A percentile compares a stretch with the other conserved stretches of the same genome.
Evolutionary conservation across 1,284 basidiomycete genomes (phyloP).

Genomic region (Sanghuangporus sanghuang): DNA sequence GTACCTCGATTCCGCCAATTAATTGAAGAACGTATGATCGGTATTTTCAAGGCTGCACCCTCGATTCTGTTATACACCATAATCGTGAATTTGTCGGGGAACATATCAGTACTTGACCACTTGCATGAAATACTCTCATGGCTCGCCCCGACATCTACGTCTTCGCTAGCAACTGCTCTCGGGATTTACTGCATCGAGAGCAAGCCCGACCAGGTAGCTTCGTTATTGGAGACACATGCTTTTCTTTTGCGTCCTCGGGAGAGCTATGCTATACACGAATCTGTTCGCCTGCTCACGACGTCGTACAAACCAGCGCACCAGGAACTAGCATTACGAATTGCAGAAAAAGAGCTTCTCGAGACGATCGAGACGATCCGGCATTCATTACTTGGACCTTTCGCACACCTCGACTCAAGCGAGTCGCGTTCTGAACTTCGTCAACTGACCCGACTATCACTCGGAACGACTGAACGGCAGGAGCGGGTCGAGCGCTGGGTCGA

Average conservation of each 20-base stretch:
- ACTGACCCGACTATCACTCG: constrained; percentile 39
- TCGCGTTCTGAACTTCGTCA: constrained; percentile 17
- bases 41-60: constrained; percentile 44
- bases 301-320: constrained; percentile 27
- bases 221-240: constrained; percentile 39
- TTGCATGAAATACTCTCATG: constrained; percentile 34
- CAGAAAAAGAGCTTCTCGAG: constrained; percentile 48
- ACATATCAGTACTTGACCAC: constrained; percentile 27
- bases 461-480: constrained; percentile 34
- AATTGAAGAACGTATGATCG: constrained; percentile 38
- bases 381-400: constrained; percentile 40
- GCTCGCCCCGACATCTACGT: constrained; percentile 42
- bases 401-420: constrained; percentile 43
- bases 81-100: constrained; percentile 35
- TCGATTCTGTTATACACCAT: constrained; percentile 40
- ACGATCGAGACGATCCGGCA: constrained; percentile 36
- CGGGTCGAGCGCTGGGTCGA: constrained; percentile 52
- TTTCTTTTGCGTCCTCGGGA: constrained; percentile 58
- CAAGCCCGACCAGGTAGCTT: constrained; percentile 31
- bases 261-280: constrained; percentile 37
- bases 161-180: constrained; percentile 48
- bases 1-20: constrained; percentile 37
- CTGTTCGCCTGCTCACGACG: constrained; percentile 33
- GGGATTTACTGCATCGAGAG: constrained; percentile 40
- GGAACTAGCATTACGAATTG: constrained; percentile 34